phyloP scores from a whole-genome alignment of 2,329 filamentous ascomycete species.

The Penicillium sp. region DNA sequence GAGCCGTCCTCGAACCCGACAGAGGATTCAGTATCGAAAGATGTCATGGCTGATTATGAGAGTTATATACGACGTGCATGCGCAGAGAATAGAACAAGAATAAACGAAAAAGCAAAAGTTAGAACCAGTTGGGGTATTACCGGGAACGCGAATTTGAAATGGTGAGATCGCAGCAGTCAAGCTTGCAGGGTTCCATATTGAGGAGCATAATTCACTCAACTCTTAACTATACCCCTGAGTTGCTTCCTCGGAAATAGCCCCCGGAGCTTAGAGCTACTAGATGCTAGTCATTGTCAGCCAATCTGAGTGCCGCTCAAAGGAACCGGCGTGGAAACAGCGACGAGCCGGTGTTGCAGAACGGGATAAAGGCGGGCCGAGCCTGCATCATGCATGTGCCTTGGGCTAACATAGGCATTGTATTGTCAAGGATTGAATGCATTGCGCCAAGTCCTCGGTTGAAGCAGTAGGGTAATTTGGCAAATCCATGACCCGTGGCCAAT shows the following conservation, averaged over 20 bases:
- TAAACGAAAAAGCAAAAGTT: neutral
- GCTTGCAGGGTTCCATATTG: neutral
- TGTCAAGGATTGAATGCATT: neutral
- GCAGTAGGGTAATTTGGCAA: too few relatives aligned
- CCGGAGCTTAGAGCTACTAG: neutral
- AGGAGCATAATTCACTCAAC: neutral
- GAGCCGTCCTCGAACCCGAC: neutral
- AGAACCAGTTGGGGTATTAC: neutral
- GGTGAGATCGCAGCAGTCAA: neutral
- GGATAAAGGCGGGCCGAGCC: neutral
- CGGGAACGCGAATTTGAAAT: neutral
- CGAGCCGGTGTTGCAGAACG: neutral
- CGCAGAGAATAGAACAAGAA: neutral
- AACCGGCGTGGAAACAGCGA: neutral
- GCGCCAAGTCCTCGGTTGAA: neutral
- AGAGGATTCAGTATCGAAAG: conserved; percentile 7
- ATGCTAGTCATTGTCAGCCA: neutral
- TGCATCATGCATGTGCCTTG: neutral
- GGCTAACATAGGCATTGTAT: neutral
- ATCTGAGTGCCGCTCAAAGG: neutral
- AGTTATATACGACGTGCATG: neutral
- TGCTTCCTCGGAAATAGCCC: neutral
- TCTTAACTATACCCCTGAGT: neutral
- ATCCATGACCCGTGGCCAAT: too few relatives aligned
- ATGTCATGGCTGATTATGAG: neutral